Evolutionary conservation across 225 moss, liverwort and hornwort genomes (phyloP).

Genomic region (Physcomitrium patens): DNA sequence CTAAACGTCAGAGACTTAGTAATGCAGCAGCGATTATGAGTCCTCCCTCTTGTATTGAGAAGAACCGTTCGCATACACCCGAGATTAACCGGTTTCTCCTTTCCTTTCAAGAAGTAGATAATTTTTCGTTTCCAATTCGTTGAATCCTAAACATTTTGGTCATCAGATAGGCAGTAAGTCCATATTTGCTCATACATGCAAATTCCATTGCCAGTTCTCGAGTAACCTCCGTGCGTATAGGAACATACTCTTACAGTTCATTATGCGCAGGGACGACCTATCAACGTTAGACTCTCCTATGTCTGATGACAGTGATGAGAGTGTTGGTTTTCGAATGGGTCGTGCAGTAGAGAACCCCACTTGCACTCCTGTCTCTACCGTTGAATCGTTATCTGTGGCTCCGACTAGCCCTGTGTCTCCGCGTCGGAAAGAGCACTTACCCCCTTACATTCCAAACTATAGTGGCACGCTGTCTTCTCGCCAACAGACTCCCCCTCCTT

Average conservation of each 20-base stretch:
- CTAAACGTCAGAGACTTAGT: neutral
- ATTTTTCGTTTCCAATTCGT: neutral
- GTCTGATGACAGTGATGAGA: conserved; percentile 69
- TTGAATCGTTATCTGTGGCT: conserved; percentile 44
- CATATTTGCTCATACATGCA: neutral
- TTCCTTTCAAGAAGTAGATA: neutral
- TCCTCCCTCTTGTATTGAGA: neutral
- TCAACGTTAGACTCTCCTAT: conserved; percentile 68
- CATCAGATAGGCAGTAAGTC: neutral
- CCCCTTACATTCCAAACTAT: conserved; percentile 52
- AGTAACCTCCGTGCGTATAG: neutral
- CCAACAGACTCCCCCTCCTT: conserved; percentile 66
- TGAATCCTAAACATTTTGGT: neutral
- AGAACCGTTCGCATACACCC: conserved; percentile 4
- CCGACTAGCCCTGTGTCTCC: conserved; percentile 61
- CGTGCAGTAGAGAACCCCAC: conserved; percentile 44
- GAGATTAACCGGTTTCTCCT: conserved; percentile 7
- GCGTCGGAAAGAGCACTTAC: conserved; percentile 59
- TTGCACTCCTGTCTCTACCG: conserved; percentile 30
- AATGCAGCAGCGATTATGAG: conserved; percentile 12
- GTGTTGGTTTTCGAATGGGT: conserved; percentile 67
- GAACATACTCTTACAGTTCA: conserved; percentile 8
- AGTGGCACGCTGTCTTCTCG: conserved; percentile 51
- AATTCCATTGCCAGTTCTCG: neutral
- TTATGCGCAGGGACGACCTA: conserved; percentile 56